Percentiles rank a stretch among this genome's conserved stretches.
Conservation (phyloP, 495 filamentous ascomycete genomes). For the Penicillium cataractarum region DNA sequence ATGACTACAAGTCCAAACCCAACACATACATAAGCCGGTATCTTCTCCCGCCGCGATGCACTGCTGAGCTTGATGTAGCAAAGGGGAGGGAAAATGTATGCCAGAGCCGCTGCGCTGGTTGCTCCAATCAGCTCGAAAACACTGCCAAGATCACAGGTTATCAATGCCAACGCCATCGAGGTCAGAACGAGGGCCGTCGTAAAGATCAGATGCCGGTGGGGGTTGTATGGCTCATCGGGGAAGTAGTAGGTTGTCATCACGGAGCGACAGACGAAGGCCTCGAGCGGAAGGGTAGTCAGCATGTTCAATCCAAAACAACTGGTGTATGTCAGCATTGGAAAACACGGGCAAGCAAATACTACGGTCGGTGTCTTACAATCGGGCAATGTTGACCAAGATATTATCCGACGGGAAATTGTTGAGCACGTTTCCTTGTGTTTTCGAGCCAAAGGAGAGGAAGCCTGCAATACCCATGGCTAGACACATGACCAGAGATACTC, state of each 20-base stretch:
- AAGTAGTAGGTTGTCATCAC: slow-evolving; percentile 96
- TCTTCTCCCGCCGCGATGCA: slow-evolving; percentile 67
- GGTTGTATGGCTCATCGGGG: slow-evolving; percentile 75
- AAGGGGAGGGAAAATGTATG: slow-evolving; percentile 91
- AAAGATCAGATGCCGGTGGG: slow-evolving; percentile 83
- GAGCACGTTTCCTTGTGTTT: slow-evolving; percentile 90
- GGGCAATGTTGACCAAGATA: slow-evolving; percentile 88
- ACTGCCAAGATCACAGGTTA: slow-evolving; percentile 90
- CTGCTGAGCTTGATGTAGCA: slow-evolving; percentile 93
- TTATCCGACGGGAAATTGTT: slow-evolving; percentile 96
- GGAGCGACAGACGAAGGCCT: slow-evolving; percentile 95
- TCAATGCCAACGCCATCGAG: slow-evolving; percentile 73
- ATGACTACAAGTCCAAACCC: slow-evolving; percentile 83
- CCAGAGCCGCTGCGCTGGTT: slow-evolving; percentile 88
- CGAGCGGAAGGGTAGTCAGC: slow-evolving; percentile 93
- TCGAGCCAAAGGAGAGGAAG: slow-evolving; percentile 90
- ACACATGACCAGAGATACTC: slow-evolving; percentile 85
- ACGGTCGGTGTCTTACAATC: slow-evolving; percentile 63
- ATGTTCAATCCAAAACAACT: slow-evolving; percentile 95
- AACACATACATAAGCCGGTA: slow-evolving; percentile 67
- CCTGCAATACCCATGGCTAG: slow-evolving; percentile 85
- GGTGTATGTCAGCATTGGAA: slow-evolving; percentile 23
- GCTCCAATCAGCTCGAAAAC: slow-evolving; percentile 97
- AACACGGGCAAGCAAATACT: not conserved
- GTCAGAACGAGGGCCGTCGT: slow-evolving; percentile 76